A percentile compares a stretch with the other conserved stretches of the same genome.
Conservation (phyloP, 2,329 filamentous ascomycete species). For the Claviceps purpurea region DNA sequence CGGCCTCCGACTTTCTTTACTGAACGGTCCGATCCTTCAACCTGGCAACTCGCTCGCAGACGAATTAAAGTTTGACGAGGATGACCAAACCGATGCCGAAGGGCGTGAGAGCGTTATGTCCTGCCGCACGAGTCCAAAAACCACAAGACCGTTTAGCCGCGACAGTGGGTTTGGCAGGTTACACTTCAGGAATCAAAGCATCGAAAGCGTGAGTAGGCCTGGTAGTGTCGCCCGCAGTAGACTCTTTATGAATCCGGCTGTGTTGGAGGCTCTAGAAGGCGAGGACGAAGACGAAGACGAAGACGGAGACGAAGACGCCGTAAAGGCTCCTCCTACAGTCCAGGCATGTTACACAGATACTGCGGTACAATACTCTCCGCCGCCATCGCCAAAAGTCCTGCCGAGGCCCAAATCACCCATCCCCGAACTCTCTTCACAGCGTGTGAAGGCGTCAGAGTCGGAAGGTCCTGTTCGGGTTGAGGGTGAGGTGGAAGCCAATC, state of each 20-base stretch:
- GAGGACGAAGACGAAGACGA: conserved; percentile 35
- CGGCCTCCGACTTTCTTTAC: conserved; percentile 59
- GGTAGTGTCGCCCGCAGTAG: conserved; percentile 41
- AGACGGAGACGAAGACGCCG: conserved; percentile 37
- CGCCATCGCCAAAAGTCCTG: conserved; percentile 52
- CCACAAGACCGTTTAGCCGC: conserved; percentile 41
- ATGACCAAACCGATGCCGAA: conserved; percentile 57
- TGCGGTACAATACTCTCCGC: conserved; percentile 75
- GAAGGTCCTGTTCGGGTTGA: conserved; percentile 33
- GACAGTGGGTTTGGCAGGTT: conserved; percentile 37
- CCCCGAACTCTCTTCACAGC: conserved; percentile 22
- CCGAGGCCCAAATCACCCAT: conserved; percentile 25
- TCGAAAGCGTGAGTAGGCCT: conserved; percentile 42
- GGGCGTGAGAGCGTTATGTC: conserved; percentile 51
- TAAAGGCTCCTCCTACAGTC: conserved; percentile 14
- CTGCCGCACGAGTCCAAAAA: conserved; percentile 27
- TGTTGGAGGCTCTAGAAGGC: conserved; percentile 43
- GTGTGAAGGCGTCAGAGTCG: conserved; percentile 26
- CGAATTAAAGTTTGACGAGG: conserved; percentile 75
- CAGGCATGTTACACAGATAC: conserved; percentile 55
- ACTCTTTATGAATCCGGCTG: conserved; percentile 38
- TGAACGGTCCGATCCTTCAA: conserved; percentile 42
- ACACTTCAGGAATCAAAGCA: conserved; percentile 44
- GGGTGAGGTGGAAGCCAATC: conserved; percentile 57
- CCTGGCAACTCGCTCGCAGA: conserved; percentile 74